phyloP scores from a whole-genome alignment of 2,329 filamentous ascomycete species.

The Ramularia collo-cygni region DNA sequence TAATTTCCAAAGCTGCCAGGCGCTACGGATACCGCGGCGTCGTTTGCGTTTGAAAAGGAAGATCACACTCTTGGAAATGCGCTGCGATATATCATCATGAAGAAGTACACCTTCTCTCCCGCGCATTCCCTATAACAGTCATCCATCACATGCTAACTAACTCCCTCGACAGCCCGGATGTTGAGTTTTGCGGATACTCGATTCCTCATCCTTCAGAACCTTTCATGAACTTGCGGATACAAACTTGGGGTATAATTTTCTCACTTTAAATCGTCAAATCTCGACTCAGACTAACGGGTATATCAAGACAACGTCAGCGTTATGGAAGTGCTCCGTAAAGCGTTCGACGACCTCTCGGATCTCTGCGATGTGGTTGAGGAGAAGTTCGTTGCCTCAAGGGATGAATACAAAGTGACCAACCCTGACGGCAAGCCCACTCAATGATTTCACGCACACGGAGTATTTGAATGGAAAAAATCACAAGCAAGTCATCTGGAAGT shows the following conservation, averaged over 20 bases:
- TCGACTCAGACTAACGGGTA: not conserved
- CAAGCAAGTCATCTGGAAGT: too few species aligned
- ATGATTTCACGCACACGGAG: too few species aligned
- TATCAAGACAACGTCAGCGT: slow-evolving; percentile 67
- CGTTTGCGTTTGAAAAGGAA: slow-evolving; percentile 89
- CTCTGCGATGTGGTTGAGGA: slow-evolving; percentile 91
- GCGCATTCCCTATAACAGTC: not conserved
- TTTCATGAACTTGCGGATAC: slow-evolving; percentile 96
- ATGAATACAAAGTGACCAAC: slow-evolving; percentile 48
- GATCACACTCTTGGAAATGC: slow-evolving; percentile 95
- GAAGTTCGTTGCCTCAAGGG: slow-evolving; percentile 67
- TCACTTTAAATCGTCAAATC: slow-evolving; percentile 1
- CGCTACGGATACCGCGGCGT: slow-evolving; percentile 76
- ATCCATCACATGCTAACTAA: slow-evolving; percentile 3
- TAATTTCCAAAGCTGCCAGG: slow-evolving; percentile 63
- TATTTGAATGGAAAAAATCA: too few species aligned
- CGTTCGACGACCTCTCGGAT: slow-evolving; percentile 78
- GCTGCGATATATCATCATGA: slow-evolving; percentile 92
- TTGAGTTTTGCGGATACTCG: slow-evolving; percentile 97
- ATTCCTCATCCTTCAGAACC: slow-evolving; percentile 94
- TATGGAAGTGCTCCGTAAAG: slow-evolving; percentile 82
- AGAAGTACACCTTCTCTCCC: slow-evolving; percentile 62
- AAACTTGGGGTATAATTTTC: slow-evolving; percentile 70
- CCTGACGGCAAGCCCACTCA: slow-evolving; percentile 17
- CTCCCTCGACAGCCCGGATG: slow-evolving; percentile 62